Evolutionary conservation across 1,139 yeast species (phyloP), one percentile per base, ranked within the genome.

Genomic region (Lodderomyces orthopsilosis): DNA sequence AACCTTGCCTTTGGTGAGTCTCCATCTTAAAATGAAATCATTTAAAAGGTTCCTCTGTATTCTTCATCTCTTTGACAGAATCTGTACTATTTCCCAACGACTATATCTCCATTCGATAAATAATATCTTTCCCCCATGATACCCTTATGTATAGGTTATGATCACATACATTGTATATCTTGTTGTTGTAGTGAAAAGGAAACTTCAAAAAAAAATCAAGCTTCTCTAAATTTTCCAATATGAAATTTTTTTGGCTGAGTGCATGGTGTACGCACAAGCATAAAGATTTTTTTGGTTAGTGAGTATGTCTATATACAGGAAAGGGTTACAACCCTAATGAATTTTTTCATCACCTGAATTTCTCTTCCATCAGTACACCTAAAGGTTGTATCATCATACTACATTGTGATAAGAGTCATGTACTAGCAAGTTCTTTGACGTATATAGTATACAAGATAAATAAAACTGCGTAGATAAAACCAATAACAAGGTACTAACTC

Each of bases 211-310:
- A 21, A 8, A 21, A 8, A 21, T 5, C 23, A 8, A 21, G 23
- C 23, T 21, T 8, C 23, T 6, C 23, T 24, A 24, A 9, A 9
- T 8, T 24, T 17, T n/a, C n/a, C 19, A 33, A 6, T 40, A 26
- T 35, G 40, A 42, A 42, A 42, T 42, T 40, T 42, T 40, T 38
- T 42, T 42, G 35, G 27, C 23, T 21, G 23, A 8, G 23, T 21
- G 23, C 8, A 8, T 5, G 5, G 8, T 21, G 23, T 21, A 8
- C 9, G 10, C n/a, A 12, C n/a, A 10, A 6, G n/a, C 27, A 10
- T 6, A 9, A 24, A 6, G 9, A 24, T 12, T 24, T 24, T 24
- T 24, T 10, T 24, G 9, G 8, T 8, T 6, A 21, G 23, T 21
- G 8, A 21, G 5, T 21, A 8, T 21, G 8, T 21, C 23, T 8